Evolutionary conservation across 495 filamentous ascomycete genomes (phyloP).

Genomic region (Penicillium goetzii): DNA sequence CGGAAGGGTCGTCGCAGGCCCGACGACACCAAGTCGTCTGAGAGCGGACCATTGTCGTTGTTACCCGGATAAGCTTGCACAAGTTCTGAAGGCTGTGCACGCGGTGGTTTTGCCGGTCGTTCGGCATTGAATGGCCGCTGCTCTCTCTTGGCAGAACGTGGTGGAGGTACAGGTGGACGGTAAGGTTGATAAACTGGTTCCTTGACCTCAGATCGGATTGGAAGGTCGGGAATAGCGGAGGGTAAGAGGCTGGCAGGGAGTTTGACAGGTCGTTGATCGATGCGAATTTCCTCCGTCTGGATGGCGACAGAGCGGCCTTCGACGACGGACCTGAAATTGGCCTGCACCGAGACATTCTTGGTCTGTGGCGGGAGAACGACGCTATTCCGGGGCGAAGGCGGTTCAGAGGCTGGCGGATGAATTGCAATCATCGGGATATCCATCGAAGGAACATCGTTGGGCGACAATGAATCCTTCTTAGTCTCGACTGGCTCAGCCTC

Average conservation of each 20-base stretch:
- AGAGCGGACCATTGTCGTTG: slow-evolving; percentile 79
- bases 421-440: slow-evolving; percentile 67
- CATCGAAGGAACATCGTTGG: slow-evolving; percentile 33
- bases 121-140: slow-evolving; percentile 20
- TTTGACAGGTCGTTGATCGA: slow-evolving; percentile 72
- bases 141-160: slow-evolving; percentile 34
- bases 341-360: slow-evolving; percentile 62
- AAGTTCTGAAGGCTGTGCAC: slow-evolving; percentile 42
- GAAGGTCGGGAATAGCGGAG: slow-evolving; percentile 57
- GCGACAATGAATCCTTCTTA: slow-evolving; percentile 22
- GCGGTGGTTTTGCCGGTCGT: slow-evolving; percentile 24
- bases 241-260: slow-evolving; percentile 79
- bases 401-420: slow-evolving; percentile 65
- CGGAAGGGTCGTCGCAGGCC: slow-evolving; percentile 70
- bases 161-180: slow-evolving; percentile 40
- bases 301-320: slow-evolving; percentile 58
- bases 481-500: slow-evolving; percentile 18
- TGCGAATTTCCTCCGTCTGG: slow-evolving; percentile 87
- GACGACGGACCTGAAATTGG: slow-evolving; percentile 41
- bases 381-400: slow-evolving; percentile 62
- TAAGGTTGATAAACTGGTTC: slow-evolving; percentile 38
- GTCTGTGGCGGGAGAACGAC: slow-evolving; percentile 67
- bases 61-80: slow-evolving; percentile 77
- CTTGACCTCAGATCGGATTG: slow-evolving; percentile 28
- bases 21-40: slow-evolving; percentile 52